These are phyloP conservation scores for Suillus alpinus DNA, from an alignment of 768 basidiomycete genomes.

Conservation along the genomic window DNA sequence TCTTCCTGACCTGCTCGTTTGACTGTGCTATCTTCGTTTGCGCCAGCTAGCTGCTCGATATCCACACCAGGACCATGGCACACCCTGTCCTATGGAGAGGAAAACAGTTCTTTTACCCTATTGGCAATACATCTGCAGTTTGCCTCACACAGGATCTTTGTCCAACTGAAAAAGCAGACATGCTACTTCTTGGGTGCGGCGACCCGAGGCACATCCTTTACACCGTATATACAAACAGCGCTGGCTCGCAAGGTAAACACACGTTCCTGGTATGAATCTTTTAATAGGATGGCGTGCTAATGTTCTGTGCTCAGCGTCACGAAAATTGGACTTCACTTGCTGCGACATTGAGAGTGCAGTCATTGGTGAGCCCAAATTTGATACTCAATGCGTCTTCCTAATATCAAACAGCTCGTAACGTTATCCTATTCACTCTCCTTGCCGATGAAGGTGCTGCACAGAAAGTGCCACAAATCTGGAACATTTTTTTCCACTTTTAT, in stretches of 20 bases:
- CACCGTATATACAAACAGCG: constrained; percentile 32
- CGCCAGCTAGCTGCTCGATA: neutral
- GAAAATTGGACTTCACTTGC: constrained; percentile 27
- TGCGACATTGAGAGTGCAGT: constrained; percentile 30
- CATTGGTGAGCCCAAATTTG: constrained; percentile 15
- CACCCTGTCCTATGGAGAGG: constrained; percentile 42
- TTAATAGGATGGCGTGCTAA: neutral
- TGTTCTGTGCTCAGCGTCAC: constrained; percentile 13
- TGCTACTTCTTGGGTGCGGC: constrained; percentile 55
- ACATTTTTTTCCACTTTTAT: constrained; percentile 28
- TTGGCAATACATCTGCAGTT: constrained; percentile 57
- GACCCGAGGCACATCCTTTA: constrained; percentile 55
- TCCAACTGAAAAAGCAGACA: constrained; percentile 41
- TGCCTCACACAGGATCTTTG: constrained; percentile 46
- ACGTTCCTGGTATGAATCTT: neutral
- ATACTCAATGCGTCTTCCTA: neutral
- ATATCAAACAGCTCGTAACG: constrained; percentile 23
- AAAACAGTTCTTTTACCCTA: constrained; percentile 51
- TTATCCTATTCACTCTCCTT: constrained; percentile 25
- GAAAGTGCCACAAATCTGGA: constrained; percentile 22
- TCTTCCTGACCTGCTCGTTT: neutral
- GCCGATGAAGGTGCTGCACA: constrained; percentile 20
- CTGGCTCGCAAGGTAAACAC: no score
- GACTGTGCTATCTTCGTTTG: neutral
- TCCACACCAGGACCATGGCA: constrained; percentile 31